These are phyloP conservation scores for Escovopsis sp. DNA, from an alignment of 2,329 filamentous ascomycete species.

Conservation along the genomic window DNA sequence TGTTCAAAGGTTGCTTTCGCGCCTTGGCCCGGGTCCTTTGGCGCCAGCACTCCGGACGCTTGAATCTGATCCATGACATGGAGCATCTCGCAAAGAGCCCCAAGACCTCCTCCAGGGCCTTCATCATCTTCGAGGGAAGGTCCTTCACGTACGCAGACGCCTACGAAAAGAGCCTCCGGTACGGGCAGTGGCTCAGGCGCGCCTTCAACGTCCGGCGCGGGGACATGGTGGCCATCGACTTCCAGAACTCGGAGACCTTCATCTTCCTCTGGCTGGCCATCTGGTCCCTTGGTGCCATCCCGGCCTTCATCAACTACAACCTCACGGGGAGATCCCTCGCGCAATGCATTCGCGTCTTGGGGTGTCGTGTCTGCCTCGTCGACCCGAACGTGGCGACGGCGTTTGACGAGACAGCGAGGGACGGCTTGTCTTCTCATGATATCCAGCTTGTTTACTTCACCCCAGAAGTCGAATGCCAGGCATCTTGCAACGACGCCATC, in stretches of 20 bases:
- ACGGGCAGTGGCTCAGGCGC: slow-evolving; percentile 60
- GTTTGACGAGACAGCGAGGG: slow-evolving; percentile 36
- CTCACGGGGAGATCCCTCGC: slow-evolving; percentile 52
- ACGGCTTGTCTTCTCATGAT: slow-evolving; percentile 33
- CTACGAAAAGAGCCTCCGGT: slow-evolving; percentile 55
- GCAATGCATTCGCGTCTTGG: slow-evolving; percentile 59
- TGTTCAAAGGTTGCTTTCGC: slow-evolving; percentile 40
- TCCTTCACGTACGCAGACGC: slow-evolving; percentile 60
- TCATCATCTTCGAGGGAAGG: slow-evolving; percentile 53
- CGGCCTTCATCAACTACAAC: slow-evolving; percentile 84
- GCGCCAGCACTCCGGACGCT: slow-evolving; percentile 39
- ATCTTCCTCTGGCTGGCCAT: slow-evolving; percentile 61
- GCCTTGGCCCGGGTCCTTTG: slow-evolving; percentile 26
- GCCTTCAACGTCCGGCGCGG: slow-evolving; percentile 46
- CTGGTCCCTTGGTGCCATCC: slow-evolving; percentile 70
- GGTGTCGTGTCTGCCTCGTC: slow-evolving; percentile 50
- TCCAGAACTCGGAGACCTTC: slow-evolving; percentile 67
- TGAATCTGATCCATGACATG: slow-evolving; percentile 62
- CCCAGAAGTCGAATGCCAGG: slow-evolving; percentile 38
- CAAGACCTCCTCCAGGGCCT: slow-evolving; percentile 35
- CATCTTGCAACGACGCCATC: slow-evolving; percentile 32
- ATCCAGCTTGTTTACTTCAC: slow-evolving; percentile 42
- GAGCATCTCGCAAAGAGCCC: slow-evolving; percentile 46
- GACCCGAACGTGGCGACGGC: slow-evolving; percentile 44
- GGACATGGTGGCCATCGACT: slow-evolving; percentile 68